Conservation (phyloP, 495 filamentous ascomycete species). For the Cairneyella variabilis region DNA sequence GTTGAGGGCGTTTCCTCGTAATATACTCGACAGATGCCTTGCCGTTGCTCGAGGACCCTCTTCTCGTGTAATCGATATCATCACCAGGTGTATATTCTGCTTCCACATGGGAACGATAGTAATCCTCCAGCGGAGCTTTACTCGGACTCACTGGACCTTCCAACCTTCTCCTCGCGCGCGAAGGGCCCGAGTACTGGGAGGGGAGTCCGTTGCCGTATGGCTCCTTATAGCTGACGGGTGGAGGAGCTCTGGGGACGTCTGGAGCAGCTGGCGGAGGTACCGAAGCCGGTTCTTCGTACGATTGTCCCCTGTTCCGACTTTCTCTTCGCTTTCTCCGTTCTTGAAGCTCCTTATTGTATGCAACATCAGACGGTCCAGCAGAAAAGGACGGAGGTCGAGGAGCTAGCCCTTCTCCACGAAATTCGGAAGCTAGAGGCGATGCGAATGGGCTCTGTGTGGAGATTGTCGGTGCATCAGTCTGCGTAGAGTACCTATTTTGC, state of each 20-base stretch:
- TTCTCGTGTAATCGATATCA: background rate
- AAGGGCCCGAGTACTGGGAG: conserved; percentile 27
- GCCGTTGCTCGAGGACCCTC: conserved; percentile 7
- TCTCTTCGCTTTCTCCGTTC: conserved; percentile 32
- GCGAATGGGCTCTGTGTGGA: conserved; percentile 48
- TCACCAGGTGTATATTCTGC: background rate
- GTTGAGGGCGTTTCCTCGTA: background rate
- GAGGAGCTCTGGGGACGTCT: conserved; percentile 53
- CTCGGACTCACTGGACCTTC: conserved; percentile 31
- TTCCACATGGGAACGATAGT: conserved; percentile 11
- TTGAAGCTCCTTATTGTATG: conserved; percentile 38
- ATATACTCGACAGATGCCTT: background rate
- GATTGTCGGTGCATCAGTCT: conserved; percentile 37
- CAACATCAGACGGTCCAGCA: conserved; percentile 28
- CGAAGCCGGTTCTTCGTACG: conserved; percentile 31
- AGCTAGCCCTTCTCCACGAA: conserved; percentile 41
- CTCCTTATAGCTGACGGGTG: conserved; percentile 52
- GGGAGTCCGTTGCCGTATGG: conserved; percentile 40
- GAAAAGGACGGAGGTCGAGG: conserved; percentile 46
- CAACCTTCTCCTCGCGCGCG: conserved; percentile 26
- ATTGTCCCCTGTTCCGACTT: conserved; percentile 31
- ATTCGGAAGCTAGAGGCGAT: conserved; percentile 45
- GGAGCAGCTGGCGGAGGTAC: conserved; percentile 50
- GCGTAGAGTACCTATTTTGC: conserved; percentile 21
- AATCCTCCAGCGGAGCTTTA: conserved; percentile 14